Base-by-base conservation (phyloP, 257 asterid genomes). In the Datura wrightii region DNA sequence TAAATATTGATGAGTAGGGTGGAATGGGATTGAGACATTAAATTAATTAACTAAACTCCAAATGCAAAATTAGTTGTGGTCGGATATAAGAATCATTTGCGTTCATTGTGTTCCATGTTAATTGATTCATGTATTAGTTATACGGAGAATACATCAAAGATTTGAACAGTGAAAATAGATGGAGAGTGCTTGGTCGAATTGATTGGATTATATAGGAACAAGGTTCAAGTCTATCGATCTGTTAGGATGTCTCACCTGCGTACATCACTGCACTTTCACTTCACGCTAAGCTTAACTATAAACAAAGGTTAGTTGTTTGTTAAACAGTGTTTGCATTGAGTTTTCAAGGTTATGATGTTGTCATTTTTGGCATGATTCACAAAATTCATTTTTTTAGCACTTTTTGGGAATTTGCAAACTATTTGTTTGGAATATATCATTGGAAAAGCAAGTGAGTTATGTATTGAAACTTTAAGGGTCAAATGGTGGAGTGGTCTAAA, bases 311-410 rank as follows among this genome's bases (percentile, higher is more conserved):
- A 24, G 31, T 24, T 24, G 31, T 24, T 24, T 24, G 31, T 24
- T 24, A 24, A 24, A 24, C 31, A 24, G 31, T 24, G 31, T 24
- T 24, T 24, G 31, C 86, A 76, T 79, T 67, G 80, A 85, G 60
- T 71, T 87, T 84, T 53, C 39, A 59, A 52, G 80, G 18, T 82
- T 74, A 1, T n/a, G 85, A 42, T 66, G 52, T 62, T 42, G 14
- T 53, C 55, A 74, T 15, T 53, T 66, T 76, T 55, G 15, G 50
- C 87, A 58, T 39, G 82, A 67, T 50, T 71, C 60, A 13, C n/a
- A n/a, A 78, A 50, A 11, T 10, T 74, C 59, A 56, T 76, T 7
- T 53, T 5, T 65, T 31, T 39, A 34, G 11, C 59, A 37, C 5
- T 44, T 42, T 15, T 82, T 46, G 82, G 80, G 59, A 52, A 18